These are phyloP conservation scores for Catunica adiposa DNA, from an alignment of 2,329 filamentous ascomycete species.

Conservation along the genomic window DNA sequence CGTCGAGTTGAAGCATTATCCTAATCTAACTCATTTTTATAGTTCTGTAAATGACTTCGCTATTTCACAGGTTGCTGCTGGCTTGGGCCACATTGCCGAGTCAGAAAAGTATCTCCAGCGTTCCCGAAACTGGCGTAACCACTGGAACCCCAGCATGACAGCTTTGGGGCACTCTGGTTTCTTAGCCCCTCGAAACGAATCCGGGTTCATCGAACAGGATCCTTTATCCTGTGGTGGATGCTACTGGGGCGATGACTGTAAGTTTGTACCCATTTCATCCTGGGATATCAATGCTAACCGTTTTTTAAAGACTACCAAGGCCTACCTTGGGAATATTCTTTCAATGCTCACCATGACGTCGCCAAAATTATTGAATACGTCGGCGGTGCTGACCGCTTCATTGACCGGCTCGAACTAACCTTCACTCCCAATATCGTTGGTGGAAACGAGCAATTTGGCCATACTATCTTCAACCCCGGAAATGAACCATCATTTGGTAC, in stretches of 20 bases:
- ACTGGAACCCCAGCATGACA: slow-evolving; percentile 45
- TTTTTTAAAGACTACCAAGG: slow-evolving; percentile 34
- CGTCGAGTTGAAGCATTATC: no score
- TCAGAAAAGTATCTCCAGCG: slow-evolving; percentile 43
- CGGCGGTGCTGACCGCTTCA: slow-evolving; percentile 40
- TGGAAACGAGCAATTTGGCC: slow-evolving; percentile 28
- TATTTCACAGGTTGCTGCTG: slow-evolving; percentile 46
- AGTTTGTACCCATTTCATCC: slow-evolving; percentile 2
- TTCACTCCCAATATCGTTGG: slow-evolving; percentile 34
- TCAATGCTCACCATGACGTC: slow-evolving; percentile 57
- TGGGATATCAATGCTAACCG: neutral
- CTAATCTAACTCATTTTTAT: neutral
- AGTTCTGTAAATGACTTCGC: slow-evolving; percentile 50
- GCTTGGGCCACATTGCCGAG: slow-evolving; percentile 34
- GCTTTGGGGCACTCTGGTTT: slow-evolving; percentile 49
- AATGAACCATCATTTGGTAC: slow-evolving; percentile 52
- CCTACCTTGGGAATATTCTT: slow-evolving; percentile 48
- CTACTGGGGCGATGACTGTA: slow-evolving; percentile 45
- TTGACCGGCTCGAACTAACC: slow-evolving; percentile 41
- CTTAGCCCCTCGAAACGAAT: slow-evolving; percentile 41
- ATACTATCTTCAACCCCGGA: slow-evolving; percentile 48
- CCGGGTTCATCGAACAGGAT: slow-evolving; percentile 37
- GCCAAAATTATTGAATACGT: slow-evolving; percentile 33
- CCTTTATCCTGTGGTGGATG: slow-evolving; percentile 44
- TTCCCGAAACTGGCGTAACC: slow-evolving; percentile 53